Evolutionary conservation across 2,329 filamentous ascomycete genomes (phyloP).

Genomic region (Coniochaeta ligniaria): DNA sequence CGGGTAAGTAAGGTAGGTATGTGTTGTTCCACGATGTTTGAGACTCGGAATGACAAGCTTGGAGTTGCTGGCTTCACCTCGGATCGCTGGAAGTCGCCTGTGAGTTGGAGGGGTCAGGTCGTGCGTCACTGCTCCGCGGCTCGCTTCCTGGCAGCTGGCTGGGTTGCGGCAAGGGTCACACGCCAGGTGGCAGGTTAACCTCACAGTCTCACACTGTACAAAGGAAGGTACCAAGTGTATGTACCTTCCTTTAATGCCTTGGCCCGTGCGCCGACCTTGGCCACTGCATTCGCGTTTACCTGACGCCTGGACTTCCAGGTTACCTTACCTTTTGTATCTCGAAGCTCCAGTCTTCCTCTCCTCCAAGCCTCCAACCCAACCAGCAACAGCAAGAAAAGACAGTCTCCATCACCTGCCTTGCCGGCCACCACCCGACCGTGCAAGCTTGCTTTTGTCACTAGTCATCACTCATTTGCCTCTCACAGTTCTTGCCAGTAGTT

Average conservation of each 20-base stretch:
- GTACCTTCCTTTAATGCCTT: background rate
- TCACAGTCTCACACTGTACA: too few relatives aligned
- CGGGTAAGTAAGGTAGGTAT: background rate
- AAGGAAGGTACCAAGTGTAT: background rate
- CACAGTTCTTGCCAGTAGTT: background rate
- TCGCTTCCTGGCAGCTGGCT: background rate
- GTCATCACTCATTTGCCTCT: background rate
- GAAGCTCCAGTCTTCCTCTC: background rate
- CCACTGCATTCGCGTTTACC: background rate
- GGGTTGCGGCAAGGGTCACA: too few relatives aligned
- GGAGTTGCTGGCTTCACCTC: background rate
- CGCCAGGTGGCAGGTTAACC: too few relatives aligned
- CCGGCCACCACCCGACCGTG: background rate
- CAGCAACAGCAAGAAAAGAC: background rate
- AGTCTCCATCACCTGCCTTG: background rate
- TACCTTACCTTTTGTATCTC: too few relatives aligned
- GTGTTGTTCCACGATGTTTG: background rate
- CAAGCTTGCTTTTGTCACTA: too few relatives aligned
- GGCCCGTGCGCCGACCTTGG: background rate
- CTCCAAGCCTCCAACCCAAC: background rate
- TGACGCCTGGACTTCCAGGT: background rate
- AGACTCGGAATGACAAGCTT: background rate
- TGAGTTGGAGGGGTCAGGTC: background rate
- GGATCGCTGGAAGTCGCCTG: background rate
- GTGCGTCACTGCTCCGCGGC: background rate